Base-by-base conservation (phyloP, 176 grass and related monocot genomes). In the Pontederia crassipes region DNA sequence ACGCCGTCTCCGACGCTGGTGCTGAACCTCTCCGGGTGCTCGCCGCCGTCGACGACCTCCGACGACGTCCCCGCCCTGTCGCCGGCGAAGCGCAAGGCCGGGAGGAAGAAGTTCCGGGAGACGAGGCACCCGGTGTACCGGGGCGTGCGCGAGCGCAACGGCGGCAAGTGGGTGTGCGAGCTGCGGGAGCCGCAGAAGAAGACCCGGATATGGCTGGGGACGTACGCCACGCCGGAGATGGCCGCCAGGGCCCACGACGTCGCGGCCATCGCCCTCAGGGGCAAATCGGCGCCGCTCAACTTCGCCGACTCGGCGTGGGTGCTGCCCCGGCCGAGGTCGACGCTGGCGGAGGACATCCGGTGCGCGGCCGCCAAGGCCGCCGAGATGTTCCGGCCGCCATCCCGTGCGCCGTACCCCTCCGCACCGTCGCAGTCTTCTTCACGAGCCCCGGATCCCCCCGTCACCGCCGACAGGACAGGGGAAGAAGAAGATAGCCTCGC, bases 91-190 rank as follows among this genome's bases (percentile, higher is more conserved):
- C 26, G 64, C 48, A 50, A 52, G 49, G 64, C 62, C 17, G 89
- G 85, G 3, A 66, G 85, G 1, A 86, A 80, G 66, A 95, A 95
- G 82, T 95, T 95, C 77, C 80, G 70, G 17, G 85, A 89, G 82
- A 95, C 89, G 17, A 73, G 89, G 0, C 89, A 95, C 76, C 85
- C 89, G 8, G 76, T 95, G 69, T 89, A 70, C 79, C 77, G 78
- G 64, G 89, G 89, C 6, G 89, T 86, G 67, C 82, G 89, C 4
- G 76, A 62, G 24, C 64, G 64, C 48, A 32, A 66, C 26, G 48
- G 48, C 18, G 64, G 49, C 18, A 52, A 53, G 64, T 66, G 64
- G 64, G 64, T 66, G 12, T 52, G 49, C 64, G 64, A 66, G 49
- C 13, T 66, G 20, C 48, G 64, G 8, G 61, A 64, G 61, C 61